phyloP scores from a whole-genome alignment of 345 rosid genomes.

The Citrus unshiu region DNA sequence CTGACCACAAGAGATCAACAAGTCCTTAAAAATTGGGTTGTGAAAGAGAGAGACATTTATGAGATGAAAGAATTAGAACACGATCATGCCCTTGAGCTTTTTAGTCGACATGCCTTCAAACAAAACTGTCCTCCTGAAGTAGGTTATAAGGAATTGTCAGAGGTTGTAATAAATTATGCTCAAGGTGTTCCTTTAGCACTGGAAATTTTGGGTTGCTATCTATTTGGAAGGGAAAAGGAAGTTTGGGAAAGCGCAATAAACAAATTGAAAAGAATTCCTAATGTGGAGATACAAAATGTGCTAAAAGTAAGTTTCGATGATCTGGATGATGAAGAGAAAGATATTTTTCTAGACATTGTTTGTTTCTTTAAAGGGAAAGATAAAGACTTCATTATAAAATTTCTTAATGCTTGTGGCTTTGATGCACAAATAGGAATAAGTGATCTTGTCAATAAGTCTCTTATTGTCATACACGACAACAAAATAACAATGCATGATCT shows the following conservation, averaged over 20 bases:
- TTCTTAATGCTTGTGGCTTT: not conserved
- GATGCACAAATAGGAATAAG: not conserved
- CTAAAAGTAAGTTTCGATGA: not conserved
- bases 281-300: not conserved
- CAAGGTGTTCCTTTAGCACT: not conserved
- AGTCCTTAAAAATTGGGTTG: too few relatives aligned
- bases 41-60: too few relatives aligned
- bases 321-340: not conserved
- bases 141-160: not conserved
- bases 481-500: too few relatives aligned
- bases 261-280: not conserved
- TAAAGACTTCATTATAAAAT: not conserved
- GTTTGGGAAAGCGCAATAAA: too few relatives aligned
- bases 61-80: not conserved
- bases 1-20: too few relatives aligned
- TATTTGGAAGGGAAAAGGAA: too few relatives aligned
- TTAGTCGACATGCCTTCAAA: not conserved
- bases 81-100: too few relatives aligned
- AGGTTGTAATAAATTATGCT: not conserved
- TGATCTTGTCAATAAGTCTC: too few relatives aligned
- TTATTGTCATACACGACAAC: too few relatives aligned
- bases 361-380: not conserved
- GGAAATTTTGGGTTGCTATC: not conserved
- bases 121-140: not conserved
- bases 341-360: too few relatives aligned